Conservation (phyloP, 1,284 basidiomycete species). For the Cryptococcus deneoformans region DNA sequence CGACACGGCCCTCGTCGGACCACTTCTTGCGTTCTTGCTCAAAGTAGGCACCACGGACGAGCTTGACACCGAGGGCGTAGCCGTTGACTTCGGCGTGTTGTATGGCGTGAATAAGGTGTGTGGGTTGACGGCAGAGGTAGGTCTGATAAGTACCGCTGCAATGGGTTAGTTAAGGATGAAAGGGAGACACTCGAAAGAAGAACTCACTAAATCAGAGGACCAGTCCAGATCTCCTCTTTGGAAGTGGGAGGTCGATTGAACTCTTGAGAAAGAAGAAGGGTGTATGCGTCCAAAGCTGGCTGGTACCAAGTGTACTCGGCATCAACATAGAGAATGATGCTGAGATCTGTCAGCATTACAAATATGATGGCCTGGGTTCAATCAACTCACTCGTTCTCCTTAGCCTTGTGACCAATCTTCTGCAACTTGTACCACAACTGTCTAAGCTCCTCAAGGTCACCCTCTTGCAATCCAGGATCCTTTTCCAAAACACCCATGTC, state of each 20-base stretch:
- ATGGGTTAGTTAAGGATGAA: too few relatives aligned
- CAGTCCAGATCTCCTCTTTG: conserved; percentile 18
- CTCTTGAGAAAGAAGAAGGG: conserved; percentile 67
- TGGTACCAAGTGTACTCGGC: conserved; percentile 78
- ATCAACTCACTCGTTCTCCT: conserved; percentile 47
- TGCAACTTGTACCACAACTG: conserved; percentile 61
- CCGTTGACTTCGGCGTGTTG: conserved; percentile 65
- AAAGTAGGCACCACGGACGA: conserved; percentile 93
- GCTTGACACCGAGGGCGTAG: conserved; percentile 86
- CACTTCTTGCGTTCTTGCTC: conserved; percentile 60
- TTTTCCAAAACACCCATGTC: conserved; percentile 15
- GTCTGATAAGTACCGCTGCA: conserved; percentile 70
- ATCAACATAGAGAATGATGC: conserved; percentile 64
- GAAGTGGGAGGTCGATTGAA: conserved; percentile 59
- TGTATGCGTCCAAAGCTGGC: conserved; percentile 77
- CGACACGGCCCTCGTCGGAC: conserved; percentile 36
- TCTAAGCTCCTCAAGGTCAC: conserved; percentile 60
- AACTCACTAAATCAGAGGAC: conserved; percentile 47
- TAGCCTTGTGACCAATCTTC: conserved; percentile 61
- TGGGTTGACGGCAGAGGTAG: conserved; percentile 64
- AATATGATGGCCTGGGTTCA: not conserved
- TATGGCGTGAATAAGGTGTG: conserved; percentile 69
- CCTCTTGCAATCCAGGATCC: conserved; percentile 40
- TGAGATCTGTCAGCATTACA: conserved; percentile 12
- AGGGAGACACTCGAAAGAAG: too few relatives aligned